Evolutionary conservation across 305 asterid genomes (phyloP).

Genomic region (Fraxinus platypoda): DNA sequence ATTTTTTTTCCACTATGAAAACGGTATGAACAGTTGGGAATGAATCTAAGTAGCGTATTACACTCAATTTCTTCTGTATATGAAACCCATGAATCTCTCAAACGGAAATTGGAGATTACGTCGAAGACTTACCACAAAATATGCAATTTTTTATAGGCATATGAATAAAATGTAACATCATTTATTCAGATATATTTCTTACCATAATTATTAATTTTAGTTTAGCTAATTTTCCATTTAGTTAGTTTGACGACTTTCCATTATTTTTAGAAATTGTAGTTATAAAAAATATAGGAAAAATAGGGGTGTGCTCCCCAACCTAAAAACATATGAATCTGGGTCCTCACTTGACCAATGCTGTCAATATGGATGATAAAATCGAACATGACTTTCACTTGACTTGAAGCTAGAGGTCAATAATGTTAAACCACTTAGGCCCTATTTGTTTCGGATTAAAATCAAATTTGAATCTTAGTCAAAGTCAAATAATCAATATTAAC

Average conservation of each 20-base stretch:
- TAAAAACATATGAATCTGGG: neutral
- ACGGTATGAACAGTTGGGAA: neutral
- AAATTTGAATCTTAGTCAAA: too few species aligned
- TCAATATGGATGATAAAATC: neutral
- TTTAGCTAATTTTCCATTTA: neutral
- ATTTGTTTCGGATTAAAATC: too few species aligned
- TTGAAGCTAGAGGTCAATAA: neutral
- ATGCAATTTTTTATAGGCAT: neutral
- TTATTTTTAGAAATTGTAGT: neutral
- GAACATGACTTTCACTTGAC: neutral
- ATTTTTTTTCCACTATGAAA: neutral
- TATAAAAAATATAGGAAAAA: neutral
- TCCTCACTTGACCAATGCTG: neutral
- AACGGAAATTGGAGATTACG: neutral
- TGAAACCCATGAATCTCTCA: constrained; percentile 6
- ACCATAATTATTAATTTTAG: neutral
- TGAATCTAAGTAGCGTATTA: constrained; percentile 1
- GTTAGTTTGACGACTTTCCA: neutral
- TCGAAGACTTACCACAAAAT: neutral
- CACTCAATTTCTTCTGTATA: neutral
- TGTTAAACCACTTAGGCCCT: neutral
- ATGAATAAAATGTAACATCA: neutral
- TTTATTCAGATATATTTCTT: neutral
- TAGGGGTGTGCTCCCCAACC: neutral
- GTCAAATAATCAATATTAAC: too few species aligned